These are phyloP conservation scores for Aspergillus neoniger DNA, from an alignment of 2,329 filamentous ascomycete genomes.

Conservation along the genomic window DNA sequence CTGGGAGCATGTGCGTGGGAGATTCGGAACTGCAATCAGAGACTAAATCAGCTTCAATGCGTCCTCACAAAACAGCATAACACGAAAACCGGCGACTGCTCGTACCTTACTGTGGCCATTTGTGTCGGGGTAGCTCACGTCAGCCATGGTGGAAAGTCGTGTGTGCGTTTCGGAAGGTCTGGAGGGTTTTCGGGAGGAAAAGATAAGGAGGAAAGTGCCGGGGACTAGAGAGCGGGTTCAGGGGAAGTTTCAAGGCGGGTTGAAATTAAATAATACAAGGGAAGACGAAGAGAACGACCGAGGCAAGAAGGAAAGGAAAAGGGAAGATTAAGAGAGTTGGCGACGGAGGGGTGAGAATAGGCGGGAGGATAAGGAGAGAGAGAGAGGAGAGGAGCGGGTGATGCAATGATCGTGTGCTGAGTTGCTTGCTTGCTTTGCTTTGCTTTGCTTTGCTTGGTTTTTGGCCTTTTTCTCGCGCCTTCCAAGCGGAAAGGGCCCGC, in stretches of 20 bases:
- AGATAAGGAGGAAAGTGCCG: constrained; percentile 14
- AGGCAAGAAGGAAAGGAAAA: constrained; percentile 8
- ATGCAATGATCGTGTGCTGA: constrained; percentile 18
- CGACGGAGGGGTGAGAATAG: constrained; percentile 10
- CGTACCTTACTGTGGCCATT: constrained; percentile 43
- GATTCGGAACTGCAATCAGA: neutral
- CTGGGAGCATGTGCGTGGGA: neutral
- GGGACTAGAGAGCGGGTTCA: constrained; percentile 9
- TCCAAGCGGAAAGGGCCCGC: neutral
- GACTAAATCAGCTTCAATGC: constrained; percentile 11
- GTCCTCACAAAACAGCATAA: neutral
- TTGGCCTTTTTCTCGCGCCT: neutral
- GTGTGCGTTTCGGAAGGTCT: constrained; percentile 19
- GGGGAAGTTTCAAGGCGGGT: constrained; percentile 2
- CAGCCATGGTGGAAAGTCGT: constrained; percentile 33
- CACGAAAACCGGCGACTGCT: neutral
- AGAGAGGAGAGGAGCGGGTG: constrained; percentile 12
- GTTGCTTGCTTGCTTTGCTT: neutral
- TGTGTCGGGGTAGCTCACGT: constrained; percentile 43
- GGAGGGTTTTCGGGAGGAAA: constrained; percentile 10
- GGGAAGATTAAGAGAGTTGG: constrained; percentile 12
- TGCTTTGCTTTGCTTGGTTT: neutral
- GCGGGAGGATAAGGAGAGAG: constrained; percentile 14
- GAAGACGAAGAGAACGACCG: constrained; percentile 10
- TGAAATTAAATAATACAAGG: constrained; percentile 7